Evolutionary conservation across 106 monocot species (phyloP).

Genomic region (Chionographis japonica): DNA sequence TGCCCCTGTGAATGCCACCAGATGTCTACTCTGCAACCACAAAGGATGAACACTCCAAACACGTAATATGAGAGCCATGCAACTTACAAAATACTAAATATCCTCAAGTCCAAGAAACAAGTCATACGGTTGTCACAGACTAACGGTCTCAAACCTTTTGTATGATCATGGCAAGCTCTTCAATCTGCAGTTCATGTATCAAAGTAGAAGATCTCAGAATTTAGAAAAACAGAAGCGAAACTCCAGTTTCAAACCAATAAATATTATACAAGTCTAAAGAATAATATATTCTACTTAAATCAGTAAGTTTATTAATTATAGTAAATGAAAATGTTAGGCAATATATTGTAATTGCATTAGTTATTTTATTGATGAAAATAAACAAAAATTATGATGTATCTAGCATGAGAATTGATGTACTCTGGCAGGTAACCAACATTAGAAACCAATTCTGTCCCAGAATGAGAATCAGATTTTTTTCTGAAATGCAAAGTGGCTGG

Average conservation of each 20-base stretch:
- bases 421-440: no score
- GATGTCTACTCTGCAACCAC: constrained; percentile 78
- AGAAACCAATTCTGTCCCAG: no score
- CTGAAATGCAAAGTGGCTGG: no score
- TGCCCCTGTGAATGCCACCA: constrained; percentile 94
- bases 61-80: neutral
- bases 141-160: constrained; percentile 43
- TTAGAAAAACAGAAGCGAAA: neutral
- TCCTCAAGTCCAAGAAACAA: neutral
- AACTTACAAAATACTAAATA: neutral
- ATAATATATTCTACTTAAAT: no score
- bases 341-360: no score
- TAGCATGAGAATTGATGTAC: no score
- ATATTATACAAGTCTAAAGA: constrained; percentile 1
- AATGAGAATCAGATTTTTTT: no score
- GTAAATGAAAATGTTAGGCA: no score
- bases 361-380: no score
- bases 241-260: neutral
- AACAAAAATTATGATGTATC: no score
- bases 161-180: constrained; percentile 73
- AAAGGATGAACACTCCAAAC: constrained; percentile 1
- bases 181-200: constrained; percentile 52
- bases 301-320: no score
- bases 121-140: neutral
- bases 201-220: constrained; percentile 8